Evolutionary conservation across 1,284 basidiomycete genomes (phyloP).

Genomic region (Microstroma glucosiphilum): DNA sequence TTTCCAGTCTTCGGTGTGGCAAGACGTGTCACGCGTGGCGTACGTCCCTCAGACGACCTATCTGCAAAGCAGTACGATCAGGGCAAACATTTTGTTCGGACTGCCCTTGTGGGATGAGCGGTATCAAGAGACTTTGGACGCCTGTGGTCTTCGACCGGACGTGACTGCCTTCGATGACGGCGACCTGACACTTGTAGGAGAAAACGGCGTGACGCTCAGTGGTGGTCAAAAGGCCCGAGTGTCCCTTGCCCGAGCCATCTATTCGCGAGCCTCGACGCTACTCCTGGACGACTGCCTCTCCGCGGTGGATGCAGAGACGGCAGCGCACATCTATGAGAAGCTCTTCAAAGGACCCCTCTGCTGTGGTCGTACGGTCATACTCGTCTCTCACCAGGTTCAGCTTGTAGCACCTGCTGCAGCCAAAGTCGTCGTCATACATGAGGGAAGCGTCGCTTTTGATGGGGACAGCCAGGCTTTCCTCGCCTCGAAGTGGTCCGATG

Average conservation of each 20-base stretch:
- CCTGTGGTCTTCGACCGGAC: slow-evolving; percentile 34
- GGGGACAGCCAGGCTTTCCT: slow-evolving; percentile 16
- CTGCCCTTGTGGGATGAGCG: slow-evolving; percentile 26
- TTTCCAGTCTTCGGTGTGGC: slow-evolving; percentile 2
- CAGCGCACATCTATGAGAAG: slow-evolving; percentile 54
- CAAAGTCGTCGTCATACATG: slow-evolving; percentile 38
- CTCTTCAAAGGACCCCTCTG: slow-evolving; percentile 32
- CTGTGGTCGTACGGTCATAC: slow-evolving; percentile 61
- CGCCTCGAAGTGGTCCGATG: neutral
- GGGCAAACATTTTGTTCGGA: slow-evolving; percentile 43
- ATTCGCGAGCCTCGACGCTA: slow-evolving; percentile 30
- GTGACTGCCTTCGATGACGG: slow-evolving; percentile 27
- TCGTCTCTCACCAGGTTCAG: slow-evolving; percentile 62
- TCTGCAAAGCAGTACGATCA: slow-evolving; percentile 31
- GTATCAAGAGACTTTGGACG: slow-evolving; percentile 30
- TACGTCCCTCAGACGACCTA: slow-evolving; percentile 39
- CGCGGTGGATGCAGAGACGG: slow-evolving; percentile 60
- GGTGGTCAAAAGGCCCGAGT: slow-evolving; percentile 23
- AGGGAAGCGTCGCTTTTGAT: slow-evolving; percentile 3
- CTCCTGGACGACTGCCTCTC: slow-evolving; percentile 45
- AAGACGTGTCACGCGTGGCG: slow-evolving; percentile 1
- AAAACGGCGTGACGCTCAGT: slow-evolving; percentile 17
- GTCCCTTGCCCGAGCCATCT: slow-evolving; percentile 38
- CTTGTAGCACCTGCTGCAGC: slow-evolving; percentile 23
- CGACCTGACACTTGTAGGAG: slow-evolving; percentile 21